Evolutionary conservation across 768 basidiomycete species (phyloP).

Genomic region (Chalciporus sphaerocephalus): DNA sequence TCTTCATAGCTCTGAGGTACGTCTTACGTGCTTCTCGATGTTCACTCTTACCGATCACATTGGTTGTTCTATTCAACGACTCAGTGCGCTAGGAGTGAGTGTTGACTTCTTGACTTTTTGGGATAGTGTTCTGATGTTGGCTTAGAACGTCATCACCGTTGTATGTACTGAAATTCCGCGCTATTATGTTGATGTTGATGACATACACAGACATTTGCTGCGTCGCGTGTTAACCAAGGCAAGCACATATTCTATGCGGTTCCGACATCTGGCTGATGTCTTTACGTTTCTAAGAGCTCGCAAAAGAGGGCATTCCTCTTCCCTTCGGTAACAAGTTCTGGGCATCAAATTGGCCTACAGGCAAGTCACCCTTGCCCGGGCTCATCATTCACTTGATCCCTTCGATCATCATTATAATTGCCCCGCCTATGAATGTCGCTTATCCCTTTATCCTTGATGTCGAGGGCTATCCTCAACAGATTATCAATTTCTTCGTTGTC

Average conservation of each 20-base stretch:
- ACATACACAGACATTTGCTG: slow-evolving; percentile 42
- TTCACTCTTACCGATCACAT: neutral
- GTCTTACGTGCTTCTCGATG: neutral
- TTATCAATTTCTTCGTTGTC: slow-evolving; percentile 54
- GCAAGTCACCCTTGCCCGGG: slow-evolving; percentile 52
- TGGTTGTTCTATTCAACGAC: neutral
- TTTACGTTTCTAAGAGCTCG: slow-evolving; percentile 39
- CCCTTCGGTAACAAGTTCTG: slow-evolving; percentile 56
- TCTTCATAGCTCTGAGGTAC: slow-evolving; percentile 54
- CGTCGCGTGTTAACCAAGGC: slow-evolving; percentile 52
- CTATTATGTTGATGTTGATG: neutral
- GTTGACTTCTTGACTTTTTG: neutral
- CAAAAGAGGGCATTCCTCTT: slow-evolving; percentile 59
- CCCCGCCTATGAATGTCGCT: slow-evolving; percentile 46
- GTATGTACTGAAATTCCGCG: slow-evolving; percentile 12
- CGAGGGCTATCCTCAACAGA: slow-evolving; percentile 45
- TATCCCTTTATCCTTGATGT: slow-evolving; percentile 63
- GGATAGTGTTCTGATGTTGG: slow-evolving; percentile 2
- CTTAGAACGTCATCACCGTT: slow-evolving; percentile 31
- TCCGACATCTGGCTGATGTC: neutral
- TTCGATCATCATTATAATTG: slow-evolving; percentile 52
- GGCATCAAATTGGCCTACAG: slow-evolving; percentile 61
- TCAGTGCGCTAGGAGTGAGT: slow-evolving; percentile 36
- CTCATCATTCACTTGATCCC: slow-evolving; percentile 53
- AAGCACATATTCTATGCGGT: neutral